Conservation (phyloP, 2,329 filamentous ascomycete species). For the Trichoderma simmonsii region DNA sequence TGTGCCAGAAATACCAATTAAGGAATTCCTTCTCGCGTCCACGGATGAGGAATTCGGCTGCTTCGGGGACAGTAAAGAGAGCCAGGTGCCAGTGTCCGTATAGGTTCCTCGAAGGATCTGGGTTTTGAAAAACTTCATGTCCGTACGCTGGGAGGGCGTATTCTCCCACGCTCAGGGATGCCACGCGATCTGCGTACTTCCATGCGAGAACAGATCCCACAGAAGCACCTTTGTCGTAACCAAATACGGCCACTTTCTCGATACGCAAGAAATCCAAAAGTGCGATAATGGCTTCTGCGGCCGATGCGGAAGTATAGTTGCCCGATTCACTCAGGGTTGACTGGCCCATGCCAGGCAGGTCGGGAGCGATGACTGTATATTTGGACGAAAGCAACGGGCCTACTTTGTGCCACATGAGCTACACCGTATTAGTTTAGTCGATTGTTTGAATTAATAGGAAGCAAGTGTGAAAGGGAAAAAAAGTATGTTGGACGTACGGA, state of each 20-base stretch:
- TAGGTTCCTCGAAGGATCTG: slow-evolving; percentile 36
- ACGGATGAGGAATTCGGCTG: slow-evolving; percentile 44
- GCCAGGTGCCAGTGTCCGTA: slow-evolving; percentile 43
- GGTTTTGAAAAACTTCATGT: slow-evolving; percentile 34
- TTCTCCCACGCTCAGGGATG: slow-evolving; percentile 37
- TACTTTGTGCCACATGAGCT: slow-evolving; percentile 36
- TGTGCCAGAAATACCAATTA: slow-evolving; percentile 46
- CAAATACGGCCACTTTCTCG: slow-evolving; percentile 40
- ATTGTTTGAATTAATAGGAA: neutral
- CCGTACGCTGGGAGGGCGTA: slow-evolving; percentile 42
- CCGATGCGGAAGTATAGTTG: slow-evolving; percentile 40
- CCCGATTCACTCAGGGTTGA: slow-evolving; percentile 37
- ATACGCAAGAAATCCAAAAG: slow-evolving; percentile 43
- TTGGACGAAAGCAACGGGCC: slow-evolving; percentile 40
- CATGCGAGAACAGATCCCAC: slow-evolving; percentile 40
- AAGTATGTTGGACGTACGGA: neutral
- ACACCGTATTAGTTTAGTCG: neutral
- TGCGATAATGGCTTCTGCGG: slow-evolving; percentile 37
- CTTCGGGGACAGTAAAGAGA: slow-evolving; percentile 46
- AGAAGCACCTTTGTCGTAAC: slow-evolving; percentile 46
- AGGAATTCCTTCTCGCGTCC: slow-evolving; percentile 43
- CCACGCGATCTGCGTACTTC: slow-evolving; percentile 35
- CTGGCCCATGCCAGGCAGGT: slow-evolving; percentile 41
- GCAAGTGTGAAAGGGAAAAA: neutral
- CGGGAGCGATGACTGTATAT: slow-evolving; percentile 43